Base-by-base conservation (phyloP, 1,139 yeast species). In the Torulaspora pretoriensis region DNA sequence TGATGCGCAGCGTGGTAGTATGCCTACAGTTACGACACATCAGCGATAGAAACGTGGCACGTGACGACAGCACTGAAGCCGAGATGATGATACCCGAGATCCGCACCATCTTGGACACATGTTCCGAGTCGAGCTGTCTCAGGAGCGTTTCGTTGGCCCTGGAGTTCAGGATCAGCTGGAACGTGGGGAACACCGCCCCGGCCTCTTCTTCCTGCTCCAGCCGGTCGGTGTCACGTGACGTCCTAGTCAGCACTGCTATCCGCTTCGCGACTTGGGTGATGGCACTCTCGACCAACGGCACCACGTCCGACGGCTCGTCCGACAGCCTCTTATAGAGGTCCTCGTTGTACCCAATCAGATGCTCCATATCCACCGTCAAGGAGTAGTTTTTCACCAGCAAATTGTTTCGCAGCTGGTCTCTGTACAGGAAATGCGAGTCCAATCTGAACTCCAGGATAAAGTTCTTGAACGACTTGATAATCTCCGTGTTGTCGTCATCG, bases 21-120 rank as follows among this genome's bases (percentile, higher is more conserved):
- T 90, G 95, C 53, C 89, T 80, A 68, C 99, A 94, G 44, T 78
- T 75, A 52, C 95, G 78, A 68, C 99, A 94, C 73, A 90, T 81
- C 48, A 94, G 71, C 57, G 87, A 92, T 25, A 90, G 80, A 46
- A 73, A 74, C 0, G 96, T 86, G 23, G 97, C 96, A 59, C 94
- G 81, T 3, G 97, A 89, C 26, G 87, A 75, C 48, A 92, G 73
- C 16, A 95, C 92, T 1, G 96, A 86, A 0, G 97, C 87, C 31
- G 95, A 85, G 47, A 94, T 92, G 55, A 94, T 78, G 54, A 94
- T 94, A 35, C 98, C 99, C 32, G 96, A 87, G 29, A 94, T 80
- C 47, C 96, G 75, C 29, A 94, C 94, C 48, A 94, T 82, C 66
- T 86, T 86, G 28, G 97, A 81, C 51, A 94, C 90, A 62, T 87